Conservation (phyloP, 2,329 filamentous ascomycete genomes). For the Amphichorda felina region DNA sequence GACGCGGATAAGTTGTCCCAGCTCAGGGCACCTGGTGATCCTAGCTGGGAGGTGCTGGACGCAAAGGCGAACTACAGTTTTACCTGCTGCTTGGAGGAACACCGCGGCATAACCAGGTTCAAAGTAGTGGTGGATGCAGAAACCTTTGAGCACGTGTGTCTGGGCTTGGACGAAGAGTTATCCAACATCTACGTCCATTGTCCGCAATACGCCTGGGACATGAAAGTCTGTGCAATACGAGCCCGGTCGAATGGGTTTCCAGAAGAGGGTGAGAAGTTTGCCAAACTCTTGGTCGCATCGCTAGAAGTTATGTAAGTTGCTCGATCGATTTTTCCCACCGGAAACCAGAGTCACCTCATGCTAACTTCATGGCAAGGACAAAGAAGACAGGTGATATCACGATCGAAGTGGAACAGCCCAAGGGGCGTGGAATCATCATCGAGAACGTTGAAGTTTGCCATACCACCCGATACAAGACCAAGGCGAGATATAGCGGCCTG, state of each 20-base stretch:
- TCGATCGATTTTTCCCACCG: not conserved
- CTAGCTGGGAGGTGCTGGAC: not conserved
- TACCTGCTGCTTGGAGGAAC: not conserved
- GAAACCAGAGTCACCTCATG: no score
- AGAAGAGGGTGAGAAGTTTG: not conserved
- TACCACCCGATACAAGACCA: slow-evolving; percentile 9
- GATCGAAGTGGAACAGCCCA: slow-evolving; percentile 7
- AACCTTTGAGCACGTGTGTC: not conserved
- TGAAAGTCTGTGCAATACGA: slow-evolving; percentile 3
- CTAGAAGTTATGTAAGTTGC: not conserved
- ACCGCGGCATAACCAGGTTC: not conserved
- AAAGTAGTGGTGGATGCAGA: slow-evolving; percentile 2
- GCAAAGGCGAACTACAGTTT: not conserved
- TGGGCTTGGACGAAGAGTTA: slow-evolving; percentile 1
- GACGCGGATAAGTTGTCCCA: not conserved
- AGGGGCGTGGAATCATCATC: slow-evolving; percentile 5
- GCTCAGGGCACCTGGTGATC: not conserved
- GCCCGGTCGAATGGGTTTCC: not conserved
- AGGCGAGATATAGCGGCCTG: slow-evolving; percentile 5
- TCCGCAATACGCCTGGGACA: slow-evolving; percentile 4
- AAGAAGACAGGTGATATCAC: slow-evolving; percentile 6
- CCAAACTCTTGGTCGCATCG: not conserved
- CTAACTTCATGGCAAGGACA: not conserved
- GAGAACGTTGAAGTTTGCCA: slow-evolving; percentile 10
- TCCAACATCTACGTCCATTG: slow-evolving; percentile 3